Evolutionary conservation across 208 protist species (phyloP).

Genomic region (Leishmania arabica): DNA sequence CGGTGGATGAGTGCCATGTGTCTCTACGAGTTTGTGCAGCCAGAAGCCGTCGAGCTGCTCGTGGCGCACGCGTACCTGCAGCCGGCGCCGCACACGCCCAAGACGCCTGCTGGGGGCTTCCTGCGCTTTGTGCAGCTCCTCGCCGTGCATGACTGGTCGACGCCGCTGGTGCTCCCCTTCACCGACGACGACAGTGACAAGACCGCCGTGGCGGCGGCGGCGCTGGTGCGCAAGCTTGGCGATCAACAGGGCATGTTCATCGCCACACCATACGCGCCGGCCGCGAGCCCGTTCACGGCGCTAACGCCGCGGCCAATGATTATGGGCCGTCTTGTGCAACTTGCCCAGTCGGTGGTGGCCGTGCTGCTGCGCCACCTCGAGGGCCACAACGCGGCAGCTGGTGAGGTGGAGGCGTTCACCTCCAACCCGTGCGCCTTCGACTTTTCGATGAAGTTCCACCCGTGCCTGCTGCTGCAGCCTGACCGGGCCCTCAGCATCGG

Average conservation of each 20-base stretch:
- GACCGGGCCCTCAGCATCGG: constrained; percentile 48
- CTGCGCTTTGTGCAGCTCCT: constrained; percentile 80
- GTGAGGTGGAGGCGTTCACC: constrained; percentile 60
- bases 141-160: constrained; percentile 76
- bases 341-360: constrained; percentile 57
- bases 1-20: constrained; percentile 84
- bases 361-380: constrained; percentile 52
- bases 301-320: constrained; percentile 82
- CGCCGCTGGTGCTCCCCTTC: constrained; percentile 75
- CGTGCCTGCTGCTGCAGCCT: constrained; percentile 67
- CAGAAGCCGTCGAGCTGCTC: constrained; percentile 85
- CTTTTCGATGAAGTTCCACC: constrained; percentile 71
- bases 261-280: constrained; percentile 74
- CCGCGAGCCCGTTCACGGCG: constrained; percentile 80
- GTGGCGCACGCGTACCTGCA: constrained; percentile 80
- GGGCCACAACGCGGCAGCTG: constrained; percentile 22
- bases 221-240: constrained; percentile 51
- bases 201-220: constrained; percentile 43
- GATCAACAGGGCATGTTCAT: constrained; percentile 86
- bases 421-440: constrained; percentile 65
- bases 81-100: constrained; percentile 34
- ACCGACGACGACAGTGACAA: constrained; percentile 48
- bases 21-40: constrained; percentile 79
- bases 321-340: constrained; percentile 79
- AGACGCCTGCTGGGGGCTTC: constrained; percentile 75